These are phyloP conservation scores for Pueraria montana DNA, from an alignment of 306 rosid species.

Conservation along the genomic window DNA sequence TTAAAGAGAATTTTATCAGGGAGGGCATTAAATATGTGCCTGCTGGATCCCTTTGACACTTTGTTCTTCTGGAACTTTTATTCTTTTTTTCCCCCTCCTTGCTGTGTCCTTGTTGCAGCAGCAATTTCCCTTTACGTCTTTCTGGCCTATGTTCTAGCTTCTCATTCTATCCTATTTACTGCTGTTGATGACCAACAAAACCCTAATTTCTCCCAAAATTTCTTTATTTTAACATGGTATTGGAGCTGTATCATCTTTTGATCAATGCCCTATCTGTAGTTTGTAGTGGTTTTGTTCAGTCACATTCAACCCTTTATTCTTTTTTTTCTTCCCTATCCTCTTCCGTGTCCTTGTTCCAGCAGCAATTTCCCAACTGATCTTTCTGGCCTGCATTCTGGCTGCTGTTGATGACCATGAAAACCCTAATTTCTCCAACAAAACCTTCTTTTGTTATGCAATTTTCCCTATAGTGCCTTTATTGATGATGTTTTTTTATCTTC, in stretches of 20 bases:
- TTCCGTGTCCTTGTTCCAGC: conserved; percentile 9
- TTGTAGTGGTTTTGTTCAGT: not conserved
- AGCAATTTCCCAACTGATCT: not conserved
- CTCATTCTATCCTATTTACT: not conserved
- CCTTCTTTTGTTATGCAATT: not conserved
- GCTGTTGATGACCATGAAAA: not conserved
- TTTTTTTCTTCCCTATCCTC: not conserved
- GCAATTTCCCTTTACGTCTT: not conserved
- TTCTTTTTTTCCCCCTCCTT: not conserved
- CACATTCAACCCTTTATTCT: not conserved
- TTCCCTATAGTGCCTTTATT: not conserved
- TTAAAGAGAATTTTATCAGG: conserved; percentile 4
- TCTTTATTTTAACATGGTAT: conserved; percentile 3
- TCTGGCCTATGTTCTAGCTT: not conserved
- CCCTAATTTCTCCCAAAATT: not conserved
- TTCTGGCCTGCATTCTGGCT: conserved; percentile 5
- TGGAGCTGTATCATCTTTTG: not conserved
- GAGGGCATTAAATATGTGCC: conserved; percentile 8
- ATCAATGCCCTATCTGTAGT: not conserved
- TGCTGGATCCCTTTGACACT: not conserved
- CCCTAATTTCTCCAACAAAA: conserved; percentile 5
- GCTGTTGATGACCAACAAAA: not conserved
- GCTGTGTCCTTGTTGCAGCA: not conserved
- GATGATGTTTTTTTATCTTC: not conserved
- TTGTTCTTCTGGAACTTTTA: conserved; percentile 6